Base-by-base conservation (phyloP, 2,329 filamentous ascomycete genomes). In the Monosporascus cannonballus region DNA sequence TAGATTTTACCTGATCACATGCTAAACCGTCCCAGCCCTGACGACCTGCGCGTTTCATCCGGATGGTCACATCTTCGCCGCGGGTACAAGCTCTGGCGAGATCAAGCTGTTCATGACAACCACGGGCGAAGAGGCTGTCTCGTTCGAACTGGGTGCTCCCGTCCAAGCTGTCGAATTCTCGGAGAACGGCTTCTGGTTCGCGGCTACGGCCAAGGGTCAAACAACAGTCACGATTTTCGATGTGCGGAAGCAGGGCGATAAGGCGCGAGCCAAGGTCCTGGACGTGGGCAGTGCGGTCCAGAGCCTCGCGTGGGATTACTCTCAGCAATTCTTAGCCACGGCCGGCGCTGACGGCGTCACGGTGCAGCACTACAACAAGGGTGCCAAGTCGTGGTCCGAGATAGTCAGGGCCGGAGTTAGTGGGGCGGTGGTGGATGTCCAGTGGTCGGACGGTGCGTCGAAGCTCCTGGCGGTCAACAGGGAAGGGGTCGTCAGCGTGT, bases 181-280 rank as follows among this genome's bases (percentile, higher is more conserved):
- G 0, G 94, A 99, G 70, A 99, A 99, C 62, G 94, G 94, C 24
- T 96, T 89, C 63, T 97, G 92, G 90, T 85, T 99, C 58, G 93
- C 93, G 1, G 88, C 90, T 5, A 86, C 86, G 7, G 84, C 87
- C 54, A 85, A 90, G 69, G 85, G 84, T 30, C 89, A 91, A 59
- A 88, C 84, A 22, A 86, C 79, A 24, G 86, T 96, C 38, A 89
- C 89, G 9, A 84, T 97, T 51, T 97, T 95, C 77, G 93, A 97
- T 70, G 78, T 99, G 55, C 86, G 94, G 62, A 96, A 96, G 73
- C 85, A 96, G 61, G 87, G 93, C 56, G 91, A 90, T 60, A 86
- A 87, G 18, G 85, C 86, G 5, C 81, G 85, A 63, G 85, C 86
- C 67, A 96, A 96, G 78, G 83, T 87, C n/a, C 77, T 99, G 41